A percentile compares a stretch with the other conserved stretches of the same genome.
Evolutionary conservation across 73 alveolate genomes (phyloP).

Genomic region (Paramecium tetraurelia): DNA sequence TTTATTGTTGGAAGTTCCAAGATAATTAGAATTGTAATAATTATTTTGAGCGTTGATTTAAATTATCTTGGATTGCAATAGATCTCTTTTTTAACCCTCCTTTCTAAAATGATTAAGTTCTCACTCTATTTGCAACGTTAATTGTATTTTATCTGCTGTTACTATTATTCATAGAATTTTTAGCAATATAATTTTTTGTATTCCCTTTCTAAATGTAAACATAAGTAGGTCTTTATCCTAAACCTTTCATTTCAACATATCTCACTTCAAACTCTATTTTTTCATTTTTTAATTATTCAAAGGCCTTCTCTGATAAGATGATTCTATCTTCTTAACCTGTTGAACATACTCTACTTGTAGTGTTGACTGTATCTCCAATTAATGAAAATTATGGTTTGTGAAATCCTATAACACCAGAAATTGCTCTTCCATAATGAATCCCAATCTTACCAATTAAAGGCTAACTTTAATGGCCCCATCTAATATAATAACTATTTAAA

Average conservation of each 20-base stretch:
- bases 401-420: constrained; percentile 57
- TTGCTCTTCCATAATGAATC: constrained; percentile 55
- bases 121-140: background rate
- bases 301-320: constrained; percentile 18
- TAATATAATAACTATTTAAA: background rate
- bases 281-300: constrained; percentile 42
- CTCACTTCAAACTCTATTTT: background rate
- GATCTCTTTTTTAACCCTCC: background rate
- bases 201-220: background rate
- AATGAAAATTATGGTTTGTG: constrained; percentile 59
- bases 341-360: constrained; percentile 57
- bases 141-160: background rate
- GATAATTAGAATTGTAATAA: background rate
- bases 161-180: background rate
- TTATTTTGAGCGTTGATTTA: background rate
- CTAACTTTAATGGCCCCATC: constrained; percentile 19
- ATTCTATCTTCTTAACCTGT: constrained; percentile 51
- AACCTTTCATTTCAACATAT: constrained; percentile 33
- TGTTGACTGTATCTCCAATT: constrained; percentile 59
- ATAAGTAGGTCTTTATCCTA: constrained; percentile 19
- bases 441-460: constrained; percentile 39
- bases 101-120: background rate
- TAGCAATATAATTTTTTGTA: background rate
- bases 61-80: background rate
- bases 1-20: background rate